Percentiles rank a stretch among this genome's conserved stretches.
Evolutionary conservation across 306 rosid genomes (phyloP).

Genomic region (Trifolium pratense): DNA sequence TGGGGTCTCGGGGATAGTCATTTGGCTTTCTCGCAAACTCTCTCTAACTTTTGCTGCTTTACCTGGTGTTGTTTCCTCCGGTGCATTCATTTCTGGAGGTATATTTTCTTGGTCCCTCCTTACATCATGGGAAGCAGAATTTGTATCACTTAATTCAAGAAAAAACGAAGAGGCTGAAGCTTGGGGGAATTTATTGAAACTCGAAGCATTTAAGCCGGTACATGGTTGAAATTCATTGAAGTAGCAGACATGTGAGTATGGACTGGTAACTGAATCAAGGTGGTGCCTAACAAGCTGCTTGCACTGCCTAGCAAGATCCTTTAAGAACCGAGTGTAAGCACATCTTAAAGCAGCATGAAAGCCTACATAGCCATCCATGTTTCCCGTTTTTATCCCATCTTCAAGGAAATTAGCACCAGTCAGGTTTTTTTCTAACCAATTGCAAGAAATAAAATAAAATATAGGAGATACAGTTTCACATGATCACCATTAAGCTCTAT

Average conservation of each 20-base stretch:
- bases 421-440: slow-evolving; percentile 37
- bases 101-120: slow-evolving; percentile 79
- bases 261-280: slow-evolving; percentile 93
- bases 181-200: slow-evolving; percentile 57
- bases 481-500: background rate
- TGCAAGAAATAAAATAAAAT: slow-evolving; percentile 6
- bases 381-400: slow-evolving; percentile 71
- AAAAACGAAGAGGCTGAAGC: slow-evolving; percentile 58
- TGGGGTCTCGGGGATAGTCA: slow-evolving; percentile 89
- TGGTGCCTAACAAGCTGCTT: slow-evolving; percentile 89
- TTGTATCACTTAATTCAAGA: slow-evolving; percentile 74
- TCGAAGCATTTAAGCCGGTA: slow-evolving; percentile 50
- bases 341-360: slow-evolving; percentile 92
- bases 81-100: slow-evolving; percentile 72
- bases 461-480: slow-evolving; percentile 16
- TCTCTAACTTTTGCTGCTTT: slow-evolving; percentile 67
- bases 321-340: slow-evolving; percentile 73
- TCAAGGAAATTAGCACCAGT: slow-evolving; percentile 43
- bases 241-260: slow-evolving; percentile 89
- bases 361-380: slow-evolving; percentile 91
- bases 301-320: slow-evolving; percentile 85
- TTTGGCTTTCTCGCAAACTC: slow-evolving; percentile 66
- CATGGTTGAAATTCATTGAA: slow-evolving; percentile 65
- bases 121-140: slow-evolving; percentile 48
- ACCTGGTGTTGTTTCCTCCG: slow-evolving; percentile 79